phyloP scores from a whole-genome alignment of 805 yeast genomes.

The Ogataea ramenticola region DNA sequence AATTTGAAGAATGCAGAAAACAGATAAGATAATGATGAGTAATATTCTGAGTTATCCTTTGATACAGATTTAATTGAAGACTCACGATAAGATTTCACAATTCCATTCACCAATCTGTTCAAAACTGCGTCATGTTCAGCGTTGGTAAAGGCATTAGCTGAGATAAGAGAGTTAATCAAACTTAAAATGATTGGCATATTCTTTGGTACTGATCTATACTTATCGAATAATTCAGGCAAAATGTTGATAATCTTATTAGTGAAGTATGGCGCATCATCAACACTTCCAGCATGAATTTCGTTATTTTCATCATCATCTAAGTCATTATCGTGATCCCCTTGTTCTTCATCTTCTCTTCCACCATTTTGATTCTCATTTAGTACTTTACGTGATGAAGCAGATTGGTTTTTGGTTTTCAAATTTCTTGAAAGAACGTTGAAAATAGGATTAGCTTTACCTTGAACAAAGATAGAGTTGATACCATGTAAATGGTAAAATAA shows the following conservation, averaged over 20 bases:
- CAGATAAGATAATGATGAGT: constrained; percentile 15
- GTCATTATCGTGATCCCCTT: background rate
- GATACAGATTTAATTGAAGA: constrained; percentile 8
- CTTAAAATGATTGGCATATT: constrained; percentile 7
- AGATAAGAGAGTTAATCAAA: constrained; percentile 8
- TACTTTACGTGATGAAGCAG: no score
- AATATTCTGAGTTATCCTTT: constrained; percentile 6
- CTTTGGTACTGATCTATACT: constrained; percentile 4
- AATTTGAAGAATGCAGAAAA: constrained; percentile 10
- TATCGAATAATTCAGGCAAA: constrained; percentile 14
- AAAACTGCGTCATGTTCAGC: constrained; percentile 9
- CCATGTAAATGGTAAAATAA: constrained; percentile 37
- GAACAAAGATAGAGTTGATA: constrained; percentile 22
- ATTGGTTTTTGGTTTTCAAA: constrained; percentile 1
- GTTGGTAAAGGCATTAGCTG: constrained; percentile 10
- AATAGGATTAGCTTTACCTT: constrained; percentile 8
- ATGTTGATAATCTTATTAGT: constrained; percentile 10
- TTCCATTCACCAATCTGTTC: constrained; percentile 5
- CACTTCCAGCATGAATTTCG: constrained; percentile 4
- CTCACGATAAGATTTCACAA: constrained; percentile 16
- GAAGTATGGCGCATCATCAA: constrained; percentile 9
- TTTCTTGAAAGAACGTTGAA: background rate
- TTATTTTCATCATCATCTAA: constrained; percentile 3
- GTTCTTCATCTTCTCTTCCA: background rate
- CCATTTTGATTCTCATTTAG: constrained; percentile 2